Base-by-base conservation (phyloP, 768 basidiomycete genomes). In the Pleurotus giganteus region DNA sequence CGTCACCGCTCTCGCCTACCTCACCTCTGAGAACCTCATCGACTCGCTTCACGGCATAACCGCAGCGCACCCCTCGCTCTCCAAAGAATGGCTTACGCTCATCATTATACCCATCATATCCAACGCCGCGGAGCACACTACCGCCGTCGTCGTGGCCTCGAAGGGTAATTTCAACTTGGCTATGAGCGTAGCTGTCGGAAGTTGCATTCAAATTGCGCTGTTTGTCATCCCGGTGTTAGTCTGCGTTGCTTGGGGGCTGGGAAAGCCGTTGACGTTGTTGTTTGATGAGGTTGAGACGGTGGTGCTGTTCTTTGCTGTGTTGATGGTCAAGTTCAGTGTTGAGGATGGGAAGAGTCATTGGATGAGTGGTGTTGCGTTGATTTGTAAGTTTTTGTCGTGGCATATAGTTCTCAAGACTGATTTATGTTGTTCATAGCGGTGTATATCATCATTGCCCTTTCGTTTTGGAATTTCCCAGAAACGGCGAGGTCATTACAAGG, bases 341-440 rank as follows among this genome's bases (percentile, higher is more conserved):
- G 79, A 76, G 60, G 69, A 77, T 42, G 78, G 77, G 17, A 78
- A 76, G 60, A 72, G 75, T 21, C 74, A 76, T 47, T 79, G 77
- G 77, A 72, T 77, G 64, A 77, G 76, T 58, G 73, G 73, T 4
- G 58, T 73, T 27, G 69, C 68, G 7, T 60, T 75, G 17, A 69
- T 74, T 11, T 68, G 70, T 71, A 53, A 52, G 67, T 63, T 34
- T n/a, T n/a, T 28, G 39, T 26, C 9, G 12, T 15, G 36, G 13
- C 26, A 34, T 55, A 12, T 21, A 55, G 5, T 55, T 34, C 44
- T 45, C n/a, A n/a, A n/a, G 44, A 45, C 12, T 45, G 19, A 5
- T 41, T 7, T 41, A 15, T 4, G 13, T 34, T 57, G 21, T 12
- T 42, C 44, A 15, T 46, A 72, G 69, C 65, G 26, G 69, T 71